Evolutionary conservation across 352 stramenopile genomes (phyloP).

Genomic region (Phytophthora pinifolia): DNA sequence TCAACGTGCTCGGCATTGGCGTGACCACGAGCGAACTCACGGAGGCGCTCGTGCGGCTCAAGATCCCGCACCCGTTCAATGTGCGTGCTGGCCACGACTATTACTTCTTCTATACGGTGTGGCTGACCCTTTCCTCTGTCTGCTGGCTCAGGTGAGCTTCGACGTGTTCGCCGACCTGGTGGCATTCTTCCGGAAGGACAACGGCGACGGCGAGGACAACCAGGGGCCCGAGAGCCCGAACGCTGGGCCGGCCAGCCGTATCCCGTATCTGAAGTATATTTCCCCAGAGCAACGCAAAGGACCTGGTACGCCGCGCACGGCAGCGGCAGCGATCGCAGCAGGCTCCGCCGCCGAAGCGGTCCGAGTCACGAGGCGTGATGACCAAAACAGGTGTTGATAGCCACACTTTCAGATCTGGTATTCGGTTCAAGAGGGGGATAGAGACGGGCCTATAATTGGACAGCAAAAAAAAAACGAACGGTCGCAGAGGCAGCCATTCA

Average conservation of each 20-base stretch:
- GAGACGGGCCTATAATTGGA: conserved; percentile 2
- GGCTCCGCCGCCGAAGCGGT: conserved; percentile 37
- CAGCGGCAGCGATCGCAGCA: conserved; percentile 2
- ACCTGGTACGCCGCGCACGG: background rate
- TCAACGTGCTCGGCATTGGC: conserved; percentile 59
- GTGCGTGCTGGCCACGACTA: conserved; percentile 22
- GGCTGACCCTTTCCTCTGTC: background rate
- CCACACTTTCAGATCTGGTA: conserved; percentile 18
- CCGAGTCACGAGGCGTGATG: no score
- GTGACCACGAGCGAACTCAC: conserved; percentile 47
- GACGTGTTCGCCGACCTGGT: conserved; percentile 61
- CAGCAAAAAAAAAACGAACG: conserved; percentile 9
- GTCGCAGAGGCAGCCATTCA: conserved; percentile 21
- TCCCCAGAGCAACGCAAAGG: conserved; percentile 8
- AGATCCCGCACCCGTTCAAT: conserved; percentile 37
- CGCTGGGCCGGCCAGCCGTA: background rate
- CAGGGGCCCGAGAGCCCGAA: background rate
- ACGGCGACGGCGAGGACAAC: no score
- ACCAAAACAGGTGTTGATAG: no score
- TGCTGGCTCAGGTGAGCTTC: conserved; percentile 52
- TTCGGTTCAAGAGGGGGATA: conserved; percentile 18
- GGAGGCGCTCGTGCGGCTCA: conserved; percentile 29
- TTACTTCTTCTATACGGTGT: background rate
- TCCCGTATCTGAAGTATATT: conserved; percentile 16
- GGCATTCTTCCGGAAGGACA: conserved; percentile 32